Base-by-base conservation (phyloP, 1,284 basidiomycete species). In the Stereum hirsutum region DNA sequence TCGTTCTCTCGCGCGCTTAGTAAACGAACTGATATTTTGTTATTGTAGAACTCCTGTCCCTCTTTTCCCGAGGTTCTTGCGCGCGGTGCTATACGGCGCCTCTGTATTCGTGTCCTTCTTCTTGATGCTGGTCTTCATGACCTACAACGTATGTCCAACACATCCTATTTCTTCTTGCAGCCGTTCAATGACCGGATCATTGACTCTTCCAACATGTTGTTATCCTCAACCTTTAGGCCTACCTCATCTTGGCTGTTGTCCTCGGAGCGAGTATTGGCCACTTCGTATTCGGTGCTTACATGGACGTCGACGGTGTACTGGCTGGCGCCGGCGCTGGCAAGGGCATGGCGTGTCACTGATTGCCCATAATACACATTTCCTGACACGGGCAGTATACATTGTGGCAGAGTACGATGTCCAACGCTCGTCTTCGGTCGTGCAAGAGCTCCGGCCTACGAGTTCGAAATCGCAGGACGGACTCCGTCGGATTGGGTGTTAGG, bases 71-170 rank as follows among this genome's bases (percentile, higher is more conserved):
- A 78, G 84, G 15, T 44, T 70, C 14, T 54, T 78, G 26, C 72
- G 87, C 24, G 81, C 87, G 3, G 46, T 59, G 4, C 57, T 86
- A 23, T 89, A 89, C 53, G 85, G 77, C 24, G 61, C 63, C 6
- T 75, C 74, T 4, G 75, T 86, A 24, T 79, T 81, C 60, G 57
- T 89, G 41, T 88, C 85, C 21, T 87, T 87, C 68, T 90, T 89
- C 73, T 75, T 89, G 54, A 89, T 90, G 87, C 65, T 90, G 45
- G 74, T 90, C 35, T 89, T 87, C 64, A 89, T 89, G 86, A 89
- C 87, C 5, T 89, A 89, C 64, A 89, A 89, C 50, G 86, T 87
- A 47, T 51, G 68, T 59, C 33, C n/a, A 30, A 27, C 26, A 42
- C 23, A 37, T 10, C 41, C 34, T 30, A 25, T 30, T n/a, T n/a